Conservation (phyloP, 225 moss, liverwort and hornwort species). For the Anthoceros angustus region DNA sequence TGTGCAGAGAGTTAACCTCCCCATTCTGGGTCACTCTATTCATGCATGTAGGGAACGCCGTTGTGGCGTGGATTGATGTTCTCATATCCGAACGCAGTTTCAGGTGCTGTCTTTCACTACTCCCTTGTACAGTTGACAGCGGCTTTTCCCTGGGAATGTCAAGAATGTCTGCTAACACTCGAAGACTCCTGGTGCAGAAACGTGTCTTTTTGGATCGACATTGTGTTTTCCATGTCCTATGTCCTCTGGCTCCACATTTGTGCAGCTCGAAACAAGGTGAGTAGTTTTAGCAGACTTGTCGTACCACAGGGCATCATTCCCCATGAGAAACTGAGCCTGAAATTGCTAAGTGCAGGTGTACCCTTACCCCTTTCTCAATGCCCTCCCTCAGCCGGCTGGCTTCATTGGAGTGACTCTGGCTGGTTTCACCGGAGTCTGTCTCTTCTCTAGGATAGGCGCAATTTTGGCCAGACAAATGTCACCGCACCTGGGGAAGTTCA, state of each 20-base stretch:
- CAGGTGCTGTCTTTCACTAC: constrained; percentile 13
- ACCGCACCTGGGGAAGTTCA: background rate
- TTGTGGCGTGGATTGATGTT: constrained; percentile 25
- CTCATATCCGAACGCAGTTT: constrained; percentile 23
- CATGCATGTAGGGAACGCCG: constrained; percentile 17
- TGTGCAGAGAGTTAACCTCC: constrained; percentile 18
- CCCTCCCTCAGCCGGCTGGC: constrained; percentile 2
- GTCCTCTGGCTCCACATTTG: constrained; percentile 27
- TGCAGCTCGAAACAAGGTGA: constrained; percentile 21
- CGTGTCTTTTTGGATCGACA: constrained; percentile 19
- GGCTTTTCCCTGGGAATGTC: background rate
- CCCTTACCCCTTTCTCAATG: background rate
- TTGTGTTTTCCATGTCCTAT: constrained; percentile 18
- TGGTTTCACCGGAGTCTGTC: background rate
- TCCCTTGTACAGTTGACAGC: background rate
- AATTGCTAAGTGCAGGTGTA: background rate
- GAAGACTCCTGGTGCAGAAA: constrained; percentile 14
- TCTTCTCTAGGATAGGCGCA: background rate
- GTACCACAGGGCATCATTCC: no score
- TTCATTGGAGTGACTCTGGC: background rate
- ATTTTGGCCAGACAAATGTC: background rate
- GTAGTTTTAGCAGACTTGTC: background rate
- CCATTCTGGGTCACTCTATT: constrained; percentile 26
- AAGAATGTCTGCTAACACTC: background rate
- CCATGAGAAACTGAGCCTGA: no score